A percentile compares a stretch with the other conserved stretches of the same genome.
Conservation (phyloP, 2,329 filamentous ascomycete species). For the Ascochyta viciae-villosae region DNA sequence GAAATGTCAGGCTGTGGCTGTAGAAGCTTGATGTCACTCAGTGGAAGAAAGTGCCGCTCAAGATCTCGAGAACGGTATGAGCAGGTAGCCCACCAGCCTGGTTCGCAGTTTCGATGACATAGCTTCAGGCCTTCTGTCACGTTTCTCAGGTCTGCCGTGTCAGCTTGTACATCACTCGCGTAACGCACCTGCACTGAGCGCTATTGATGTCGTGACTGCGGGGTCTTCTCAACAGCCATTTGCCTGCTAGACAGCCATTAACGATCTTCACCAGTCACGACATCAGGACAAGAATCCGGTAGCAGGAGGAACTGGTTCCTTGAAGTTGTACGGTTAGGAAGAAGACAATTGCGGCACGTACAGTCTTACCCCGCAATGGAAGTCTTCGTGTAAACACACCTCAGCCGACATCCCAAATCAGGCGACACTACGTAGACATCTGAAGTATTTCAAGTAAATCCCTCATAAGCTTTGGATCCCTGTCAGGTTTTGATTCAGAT, state of each 20-base stretch:
- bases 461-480: background rate
- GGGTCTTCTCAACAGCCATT: background rate
- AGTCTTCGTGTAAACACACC: background rate
- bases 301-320: background rate
- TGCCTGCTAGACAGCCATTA: background rate
- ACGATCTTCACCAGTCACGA: background rate
- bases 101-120: background rate
- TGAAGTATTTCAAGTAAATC: background rate
- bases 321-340: conserved; percentile 1
- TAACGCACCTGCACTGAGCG: background rate
- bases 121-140: background rate
- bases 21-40: conserved; percentile 2
- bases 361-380: conserved; percentile 14
- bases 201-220: conserved; percentile 4
- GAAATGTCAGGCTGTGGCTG: conserved; percentile 1
- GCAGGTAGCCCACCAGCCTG: background rate
- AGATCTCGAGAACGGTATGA: background rate
- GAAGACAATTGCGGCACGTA: background rate
- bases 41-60: background rate
- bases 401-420: conserved; percentile 1
- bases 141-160: background rate
- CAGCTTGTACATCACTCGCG: conserved; percentile 2
- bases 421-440: background rate
- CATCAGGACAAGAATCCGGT: background rate
- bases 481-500: background rate